Conservation (phyloP, 1,139 yeast species). For the Ogataea hybrid region DNA sequence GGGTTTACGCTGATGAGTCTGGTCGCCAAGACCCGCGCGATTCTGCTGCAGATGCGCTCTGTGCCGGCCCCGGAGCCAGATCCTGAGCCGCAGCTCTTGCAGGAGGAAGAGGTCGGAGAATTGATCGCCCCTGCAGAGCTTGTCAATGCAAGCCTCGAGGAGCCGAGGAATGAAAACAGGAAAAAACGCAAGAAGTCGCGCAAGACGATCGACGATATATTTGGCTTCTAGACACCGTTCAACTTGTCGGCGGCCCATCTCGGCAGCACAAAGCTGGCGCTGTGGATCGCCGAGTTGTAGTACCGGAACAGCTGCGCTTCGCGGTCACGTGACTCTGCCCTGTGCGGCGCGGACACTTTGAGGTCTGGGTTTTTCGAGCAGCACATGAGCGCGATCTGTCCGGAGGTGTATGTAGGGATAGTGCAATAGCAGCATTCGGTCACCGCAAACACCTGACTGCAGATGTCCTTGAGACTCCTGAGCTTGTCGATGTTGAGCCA, state of each 20-base stretch:
- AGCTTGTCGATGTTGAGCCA: slow-evolving; percentile 83
- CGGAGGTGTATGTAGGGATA: slow-evolving; percentile 96
- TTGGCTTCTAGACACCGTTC: slow-evolving; percentile 16
- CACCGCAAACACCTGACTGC: slow-evolving; percentile 68
- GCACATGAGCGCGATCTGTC: slow-evolving; percentile 86
- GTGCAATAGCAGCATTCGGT: slow-evolving; percentile 84
- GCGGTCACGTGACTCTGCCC: slow-evolving; percentile 45
- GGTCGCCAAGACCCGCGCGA: slow-evolving; percentile 44
- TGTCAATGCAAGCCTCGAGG: not conserved
- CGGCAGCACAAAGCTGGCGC: slow-evolving; percentile 81
- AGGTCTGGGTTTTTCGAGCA: slow-evolving; percentile 62
- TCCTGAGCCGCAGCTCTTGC: not conserved
- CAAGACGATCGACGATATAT: slow-evolving; percentile 33
- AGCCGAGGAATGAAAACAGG: slow-evolving; percentile 21
- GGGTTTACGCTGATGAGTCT: slow-evolving; percentile 70
- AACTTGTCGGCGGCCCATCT: slow-evolving; percentile 62
- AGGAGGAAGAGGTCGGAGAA: slow-evolving; percentile 23
- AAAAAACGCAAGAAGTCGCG: slow-evolving; percentile 44
- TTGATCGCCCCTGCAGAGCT: slow-evolving; percentile 4
- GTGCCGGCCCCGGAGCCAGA: slow-evolving; percentile 17
- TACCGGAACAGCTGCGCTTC: slow-evolving; percentile 62
- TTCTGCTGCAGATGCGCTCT: slow-evolving; percentile 27
- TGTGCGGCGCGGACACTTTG: slow-evolving; percentile 54
- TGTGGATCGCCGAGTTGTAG: slow-evolving; percentile 72
- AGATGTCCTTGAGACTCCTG: slow-evolving; percentile 55